A percentile compares a stretch with the other conserved stretches of the same genome.
Conservation (phyloP, 257 asterid species). For the Orobanche coerulescens region DNA sequence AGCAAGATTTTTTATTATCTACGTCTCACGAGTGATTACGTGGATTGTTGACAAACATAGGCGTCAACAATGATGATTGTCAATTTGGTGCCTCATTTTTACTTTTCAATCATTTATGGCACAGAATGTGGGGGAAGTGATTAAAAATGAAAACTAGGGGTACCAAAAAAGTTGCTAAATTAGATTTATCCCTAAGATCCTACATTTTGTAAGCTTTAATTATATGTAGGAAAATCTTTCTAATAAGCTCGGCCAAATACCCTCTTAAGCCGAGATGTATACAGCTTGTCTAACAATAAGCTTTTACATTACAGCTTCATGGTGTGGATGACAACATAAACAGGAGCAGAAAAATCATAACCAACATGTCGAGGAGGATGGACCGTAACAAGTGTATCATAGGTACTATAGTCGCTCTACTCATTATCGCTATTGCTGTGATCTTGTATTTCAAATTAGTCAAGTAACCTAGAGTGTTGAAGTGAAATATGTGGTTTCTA, state of each 20-base stretch:
- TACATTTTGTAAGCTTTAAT: not conserved
- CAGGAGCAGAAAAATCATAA: slow-evolving; percentile 53
- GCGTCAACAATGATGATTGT: no score
- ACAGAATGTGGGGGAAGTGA: no score
- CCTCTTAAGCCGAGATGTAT: not conserved
- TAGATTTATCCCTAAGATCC: not conserved
- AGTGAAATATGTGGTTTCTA: not conserved
- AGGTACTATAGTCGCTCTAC: slow-evolving; percentile 38
- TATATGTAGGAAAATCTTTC: no score
- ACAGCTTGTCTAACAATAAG: not conserved
- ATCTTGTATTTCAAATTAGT: slow-evolving; percentile 56
- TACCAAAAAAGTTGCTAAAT: no score
- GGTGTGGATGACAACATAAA: slow-evolving; percentile 67
- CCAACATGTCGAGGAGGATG: slow-evolving; percentile 62
- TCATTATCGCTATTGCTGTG: slow-evolving; percentile 40
- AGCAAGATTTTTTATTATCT: no score
- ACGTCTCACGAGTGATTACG: no score
- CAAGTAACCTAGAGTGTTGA: slow-evolving; percentile 21
- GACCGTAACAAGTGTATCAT: slow-evolving; percentile 62
- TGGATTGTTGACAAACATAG: no score
- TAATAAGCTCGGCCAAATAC: not conserved
- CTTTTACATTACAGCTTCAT: slow-evolving; percentile 38
- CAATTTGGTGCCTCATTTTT: no score
- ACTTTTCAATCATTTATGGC: no score
- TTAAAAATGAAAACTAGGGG: no score